phyloP scores from a whole-genome alignment of 805 yeast species.

The Blastobotrys terrestris region DNA sequence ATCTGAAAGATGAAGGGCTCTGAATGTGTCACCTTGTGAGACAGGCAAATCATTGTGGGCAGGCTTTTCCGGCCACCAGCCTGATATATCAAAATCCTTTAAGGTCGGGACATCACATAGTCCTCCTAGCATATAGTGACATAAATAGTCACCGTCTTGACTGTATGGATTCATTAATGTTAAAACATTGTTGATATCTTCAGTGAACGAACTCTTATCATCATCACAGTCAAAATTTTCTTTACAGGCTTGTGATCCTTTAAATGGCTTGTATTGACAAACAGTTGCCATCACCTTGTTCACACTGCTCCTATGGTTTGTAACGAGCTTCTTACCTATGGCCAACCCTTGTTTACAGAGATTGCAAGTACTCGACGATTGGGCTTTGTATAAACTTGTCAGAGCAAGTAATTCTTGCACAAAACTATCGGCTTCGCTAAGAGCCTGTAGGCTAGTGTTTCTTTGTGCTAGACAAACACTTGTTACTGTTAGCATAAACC shows the following conservation, averaged over 20 bases:
- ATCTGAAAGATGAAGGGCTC: slow-evolving; percentile 61
- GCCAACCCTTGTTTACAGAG: slow-evolving; percentile 15
- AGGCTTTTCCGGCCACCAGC: slow-evolving; percentile 42
- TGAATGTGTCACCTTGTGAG: slow-evolving; percentile 37
- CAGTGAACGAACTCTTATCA: slow-evolving; percentile 12
- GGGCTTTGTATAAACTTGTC: not conserved
- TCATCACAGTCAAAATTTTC: not conserved
- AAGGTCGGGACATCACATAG: slow-evolving; percentile 51
- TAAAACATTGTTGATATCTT: slow-evolving; percentile 46
- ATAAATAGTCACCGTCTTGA: slow-evolving; percentile 55
- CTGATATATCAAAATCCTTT: slow-evolving; percentile 41
- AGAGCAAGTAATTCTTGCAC: slow-evolving; percentile 1
- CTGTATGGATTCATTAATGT: slow-evolving; percentile 47
- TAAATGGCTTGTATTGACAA: not conserved
- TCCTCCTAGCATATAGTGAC: slow-evolving; percentile 44
- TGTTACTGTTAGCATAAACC: not conserved
- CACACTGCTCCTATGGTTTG: not conserved
- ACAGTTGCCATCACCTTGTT: not conserved
- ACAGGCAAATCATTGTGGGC: slow-evolving; percentile 20
- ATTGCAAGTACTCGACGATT: slow-evolving; percentile 7
- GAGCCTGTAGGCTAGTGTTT: not conserved
- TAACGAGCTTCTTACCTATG: slow-evolving; percentile 6
- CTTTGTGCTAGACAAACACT: not conserved
- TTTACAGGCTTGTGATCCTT: not conserved
- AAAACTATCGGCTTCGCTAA: not conserved